Conservation (phyloP, 495 filamentous ascomycete species). For the Penicillium daleae region DNA sequence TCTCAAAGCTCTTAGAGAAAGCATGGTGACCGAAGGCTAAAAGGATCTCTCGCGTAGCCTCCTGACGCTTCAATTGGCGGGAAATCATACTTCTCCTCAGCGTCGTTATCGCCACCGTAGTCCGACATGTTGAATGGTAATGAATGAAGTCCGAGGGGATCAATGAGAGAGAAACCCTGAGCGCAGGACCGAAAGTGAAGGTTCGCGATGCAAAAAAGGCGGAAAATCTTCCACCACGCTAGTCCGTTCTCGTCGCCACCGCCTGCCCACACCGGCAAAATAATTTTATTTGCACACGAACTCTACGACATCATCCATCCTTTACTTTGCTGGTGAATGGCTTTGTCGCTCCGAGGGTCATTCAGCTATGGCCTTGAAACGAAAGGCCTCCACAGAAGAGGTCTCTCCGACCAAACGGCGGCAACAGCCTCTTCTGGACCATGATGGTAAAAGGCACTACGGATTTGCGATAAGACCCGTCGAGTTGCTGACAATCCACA, state of each 20-base stretch:
- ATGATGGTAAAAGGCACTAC: conserved; percentile 33
- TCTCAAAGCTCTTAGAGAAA: conserved; percentile 9
- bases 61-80: conserved; percentile 10
- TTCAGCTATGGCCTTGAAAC: conserved; percentile 33
- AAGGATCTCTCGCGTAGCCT: conserved; percentile 13
- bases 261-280: conserved; percentile 42
- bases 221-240: conserved; percentile 47
- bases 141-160: conserved; percentile 17
- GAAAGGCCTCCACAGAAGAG: conserved; percentile 33
- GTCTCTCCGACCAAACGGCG: conserved; percentile 34
- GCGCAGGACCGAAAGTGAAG: conserved; percentile 17
- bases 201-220: conserved; percentile 39
- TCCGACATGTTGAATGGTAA: conserved; percentile 72
- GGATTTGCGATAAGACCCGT: conserved; percentile 4
- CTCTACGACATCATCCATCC: conserved; percentile 1
- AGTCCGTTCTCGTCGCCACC: conserved; percentile 39
- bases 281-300: conserved; percentile 30
- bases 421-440: conserved; percentile 31
- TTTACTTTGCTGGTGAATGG: conserved; percentile 4
- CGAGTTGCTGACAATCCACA: conserved; percentile 7
- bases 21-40: conserved; percentile 10
- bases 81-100: conserved; percentile 54
- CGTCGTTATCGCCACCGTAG: conserved; percentile 70
- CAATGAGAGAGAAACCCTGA: conserved; percentile 30
- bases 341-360: conserved; percentile 3